phyloP scores from a whole-genome alignment of 768 basidiomycete species.

The Pulveroboletus sp. region DNA sequence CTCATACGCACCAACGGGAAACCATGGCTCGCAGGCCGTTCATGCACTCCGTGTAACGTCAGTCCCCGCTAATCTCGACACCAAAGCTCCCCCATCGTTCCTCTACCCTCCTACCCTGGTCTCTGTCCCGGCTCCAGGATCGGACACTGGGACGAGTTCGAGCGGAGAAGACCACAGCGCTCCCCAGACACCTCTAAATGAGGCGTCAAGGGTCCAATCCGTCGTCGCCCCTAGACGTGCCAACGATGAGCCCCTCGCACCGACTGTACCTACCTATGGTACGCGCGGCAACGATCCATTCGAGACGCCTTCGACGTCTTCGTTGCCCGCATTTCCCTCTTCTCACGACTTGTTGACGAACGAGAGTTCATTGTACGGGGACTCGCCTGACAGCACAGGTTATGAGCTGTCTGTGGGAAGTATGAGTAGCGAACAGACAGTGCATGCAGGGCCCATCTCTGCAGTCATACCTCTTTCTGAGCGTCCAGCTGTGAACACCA shows the following conservation, averaged over 20 bases:
- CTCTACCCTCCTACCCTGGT: slow-evolving; percentile 21
- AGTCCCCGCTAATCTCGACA: slow-evolving; percentile 15
- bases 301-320: slow-evolving; percentile 26
- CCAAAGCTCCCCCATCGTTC: slow-evolving; percentile 14
- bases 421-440: slow-evolving; percentile 14
- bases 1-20: slow-evolving; percentile 60
- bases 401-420: slow-evolving; percentile 12
- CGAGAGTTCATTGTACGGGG: neutral
- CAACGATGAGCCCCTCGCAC: slow-evolving; percentile 31
- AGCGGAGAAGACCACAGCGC: neutral
- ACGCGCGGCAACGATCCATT: slow-evolving; percentile 24
- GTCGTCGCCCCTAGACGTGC: slow-evolving; percentile 21
- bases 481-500: neutral
- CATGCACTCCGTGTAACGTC: slow-evolving; percentile 32
- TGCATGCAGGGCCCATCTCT: slow-evolving; percentile 13
- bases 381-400: neutral
- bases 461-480: neutral
- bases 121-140: slow-evolving; percentile 6
- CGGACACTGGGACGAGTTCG: neutral
- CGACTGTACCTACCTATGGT: slow-evolving; percentile 15
- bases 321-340: slow-evolving; percentile 24
- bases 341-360: slow-evolving; percentile 13
- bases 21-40: slow-evolving; percentile 37
- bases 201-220: slow-evolving; percentile 14
- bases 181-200: slow-evolving; percentile 24